Evolutionary conservation across 1,139 yeast genomes (phyloP).

Genomic region (Spathaspora sp.): DNA sequence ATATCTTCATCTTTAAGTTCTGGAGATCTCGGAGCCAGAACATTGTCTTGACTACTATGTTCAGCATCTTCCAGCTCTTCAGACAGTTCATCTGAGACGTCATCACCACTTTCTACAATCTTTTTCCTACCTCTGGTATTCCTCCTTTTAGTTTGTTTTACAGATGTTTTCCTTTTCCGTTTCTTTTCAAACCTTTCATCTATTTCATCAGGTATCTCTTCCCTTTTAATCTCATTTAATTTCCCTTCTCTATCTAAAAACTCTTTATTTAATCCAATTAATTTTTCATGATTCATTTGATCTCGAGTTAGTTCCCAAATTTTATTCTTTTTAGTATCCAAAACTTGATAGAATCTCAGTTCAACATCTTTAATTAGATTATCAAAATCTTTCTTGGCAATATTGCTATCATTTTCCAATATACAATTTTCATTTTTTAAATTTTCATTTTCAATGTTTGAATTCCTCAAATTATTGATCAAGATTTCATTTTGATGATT

Average conservation of each 20-base stretch:
- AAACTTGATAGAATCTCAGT: constrained; percentile 34
- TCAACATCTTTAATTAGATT: constrained; percentile 33
- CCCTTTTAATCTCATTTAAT: constrained; percentile 9
- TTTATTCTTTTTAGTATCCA: constrained; percentile 36
- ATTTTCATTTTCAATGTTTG: constrained; percentile 8
- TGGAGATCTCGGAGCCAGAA: constrained; percentile 1
- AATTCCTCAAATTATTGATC: constrained; percentile 6
- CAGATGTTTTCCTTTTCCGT: constrained; percentile 3
- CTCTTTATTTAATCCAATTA: constrained; percentile 11
- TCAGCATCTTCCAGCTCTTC: background rate
- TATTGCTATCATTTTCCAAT: constrained; percentile 18
- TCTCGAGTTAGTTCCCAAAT: constrained; percentile 28
- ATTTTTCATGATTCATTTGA: constrained; percentile 5
- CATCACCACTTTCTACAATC: constrained; percentile 2
- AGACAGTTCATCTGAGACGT: background rate
- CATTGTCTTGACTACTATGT: background rate
- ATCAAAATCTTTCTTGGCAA: constrained; percentile 24
- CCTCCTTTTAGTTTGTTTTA: background rate
- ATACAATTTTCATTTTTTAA: constrained; percentile 14
- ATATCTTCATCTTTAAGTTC: constrained; percentile 7
- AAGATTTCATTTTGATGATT: constrained; percentile 17
- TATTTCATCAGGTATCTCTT: constrained; percentile 9
- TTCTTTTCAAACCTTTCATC: constrained; percentile 7
- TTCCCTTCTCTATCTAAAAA: constrained; percentile 11
- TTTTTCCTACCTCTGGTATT: constrained; percentile 2